Conservation (phyloP, 225 moss, liverwort and hornwort species). For the Sphagnum tenellum region DNA sequence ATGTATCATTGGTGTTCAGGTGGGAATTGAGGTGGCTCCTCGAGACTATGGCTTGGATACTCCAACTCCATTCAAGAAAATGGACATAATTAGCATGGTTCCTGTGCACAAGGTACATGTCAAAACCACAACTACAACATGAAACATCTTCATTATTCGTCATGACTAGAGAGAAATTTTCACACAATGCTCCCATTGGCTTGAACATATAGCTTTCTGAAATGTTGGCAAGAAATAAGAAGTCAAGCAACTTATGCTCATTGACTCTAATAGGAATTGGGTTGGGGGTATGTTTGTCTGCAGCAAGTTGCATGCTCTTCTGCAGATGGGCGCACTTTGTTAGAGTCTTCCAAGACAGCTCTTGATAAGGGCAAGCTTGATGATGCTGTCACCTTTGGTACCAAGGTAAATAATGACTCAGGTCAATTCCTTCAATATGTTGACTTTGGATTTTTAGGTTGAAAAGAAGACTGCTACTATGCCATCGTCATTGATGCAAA, state of each 20-base stretch:
- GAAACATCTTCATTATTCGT: no score
- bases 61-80: constrained; percentile 39
- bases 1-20: constrained; percentile 3
- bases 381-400: constrained; percentile 57
- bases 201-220: no score
- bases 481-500: no score
- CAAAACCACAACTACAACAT: no score
- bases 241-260: no score
- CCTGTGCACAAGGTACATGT: constrained; percentile 39
- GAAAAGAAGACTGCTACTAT: no score
- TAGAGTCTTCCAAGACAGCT: constrained; percentile 64
- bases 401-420: constrained; percentile 13
- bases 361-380: constrained; percentile 66
- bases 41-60: constrained; percentile 49
- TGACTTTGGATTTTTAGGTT: no score
- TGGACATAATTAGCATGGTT: constrained; percentile 57
- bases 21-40: constrained; percentile 57
- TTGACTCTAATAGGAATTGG: no score
- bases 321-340: constrained; percentile 50
- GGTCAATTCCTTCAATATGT: no score
- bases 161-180: no score
- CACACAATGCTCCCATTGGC: no score
- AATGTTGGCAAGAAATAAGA: no score
- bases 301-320: constrained; percentile 66
- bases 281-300: constrained; percentile 1